Evolutionary conservation across 768 basidiomycete genomes (phyloP).

Genomic region (Xerocomus potaroensis): DNA sequence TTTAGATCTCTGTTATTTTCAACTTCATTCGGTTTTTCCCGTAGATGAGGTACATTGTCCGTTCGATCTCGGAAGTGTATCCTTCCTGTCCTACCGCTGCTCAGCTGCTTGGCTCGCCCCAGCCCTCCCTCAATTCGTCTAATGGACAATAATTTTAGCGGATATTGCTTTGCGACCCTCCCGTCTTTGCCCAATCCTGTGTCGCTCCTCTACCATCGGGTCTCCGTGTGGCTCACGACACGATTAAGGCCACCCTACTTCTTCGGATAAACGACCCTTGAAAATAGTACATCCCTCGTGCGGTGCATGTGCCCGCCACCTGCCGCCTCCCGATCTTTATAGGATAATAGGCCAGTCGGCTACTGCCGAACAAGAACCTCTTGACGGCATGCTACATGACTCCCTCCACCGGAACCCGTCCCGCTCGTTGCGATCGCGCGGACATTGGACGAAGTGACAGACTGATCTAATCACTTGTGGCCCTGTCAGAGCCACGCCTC

Average conservation of each 20-base stretch:
- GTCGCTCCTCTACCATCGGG: too few relatives aligned
- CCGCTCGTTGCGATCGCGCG: slow-evolving; percentile 25
- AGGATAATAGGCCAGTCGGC: slow-evolving; percentile 16
- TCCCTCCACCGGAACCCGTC: slow-evolving; percentile 28
- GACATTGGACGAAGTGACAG: slow-evolving; percentile 14
- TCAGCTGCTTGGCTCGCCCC: slow-evolving; percentile 15
- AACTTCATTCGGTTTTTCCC: slow-evolving; percentile 26
- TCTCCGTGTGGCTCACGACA: slow-evolving; percentile 13
- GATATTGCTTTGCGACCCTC: neutral
- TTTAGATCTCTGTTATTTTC: slow-evolving; percentile 39
- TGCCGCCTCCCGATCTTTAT: slow-evolving; percentile 11
- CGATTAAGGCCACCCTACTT: slow-evolving; percentile 7
- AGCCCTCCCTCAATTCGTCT: slow-evolving; percentile 7
- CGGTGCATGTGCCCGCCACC: slow-evolving; percentile 15
- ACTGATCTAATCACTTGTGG: slow-evolving; percentile 23
- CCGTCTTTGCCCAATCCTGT: neutral
- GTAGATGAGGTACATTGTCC: slow-evolving; percentile 32
- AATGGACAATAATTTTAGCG: slow-evolving; percentile 9
- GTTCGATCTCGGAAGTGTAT: slow-evolving; percentile 19
- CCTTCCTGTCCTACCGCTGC: slow-evolving; percentile 14
- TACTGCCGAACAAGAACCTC: slow-evolving; percentile 24
- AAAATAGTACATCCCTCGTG: slow-evolving; percentile 17
- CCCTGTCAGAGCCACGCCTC: slow-evolving; percentile 16
- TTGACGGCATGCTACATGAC: slow-evolving; percentile 30
- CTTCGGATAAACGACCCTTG: slow-evolving; percentile 23